phyloP scores from a whole-genome alignment of 805 yeast species.

The Cyberlindnera mrakii region DNA sequence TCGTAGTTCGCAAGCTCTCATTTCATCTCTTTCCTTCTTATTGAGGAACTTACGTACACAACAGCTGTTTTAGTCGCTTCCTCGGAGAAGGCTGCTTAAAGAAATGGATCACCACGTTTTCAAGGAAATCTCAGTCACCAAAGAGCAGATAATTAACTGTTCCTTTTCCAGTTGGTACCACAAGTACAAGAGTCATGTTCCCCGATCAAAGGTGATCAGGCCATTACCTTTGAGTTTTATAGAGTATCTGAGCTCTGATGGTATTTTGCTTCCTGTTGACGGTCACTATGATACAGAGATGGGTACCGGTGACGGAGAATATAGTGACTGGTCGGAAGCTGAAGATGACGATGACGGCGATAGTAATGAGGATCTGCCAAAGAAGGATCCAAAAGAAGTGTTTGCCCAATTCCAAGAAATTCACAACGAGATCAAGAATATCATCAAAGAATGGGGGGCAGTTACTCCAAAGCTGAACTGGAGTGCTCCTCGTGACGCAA shows the following conservation, averaged over 20 bases:
- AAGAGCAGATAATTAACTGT: slow-evolving; percentile 43
- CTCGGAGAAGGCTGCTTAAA: not conserved
- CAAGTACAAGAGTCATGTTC: slow-evolving; percentile 39
- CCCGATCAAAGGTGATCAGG: slow-evolving; percentile 45
- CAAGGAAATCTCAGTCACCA: slow-evolving; percentile 24
- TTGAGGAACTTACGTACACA: not conserved
- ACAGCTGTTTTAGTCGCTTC: not conserved
- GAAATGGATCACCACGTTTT: slow-evolving; percentile 14
- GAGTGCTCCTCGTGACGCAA: slow-evolving; percentile 95
- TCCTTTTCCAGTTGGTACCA: slow-evolving; percentile 57
- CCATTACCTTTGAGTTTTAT: slow-evolving; percentile 56
- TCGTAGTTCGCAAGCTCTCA: too few relatives aligned
- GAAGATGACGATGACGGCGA: slow-evolving; percentile 34
- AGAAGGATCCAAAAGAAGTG: slow-evolving; percentile 12
- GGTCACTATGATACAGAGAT: slow-evolving; percentile 28
- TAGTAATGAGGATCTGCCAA: slow-evolving; percentile 24
- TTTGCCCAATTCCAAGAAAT: slow-evolving; percentile 48
- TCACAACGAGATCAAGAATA: slow-evolving; percentile 43
- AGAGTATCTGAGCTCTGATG: slow-evolving; percentile 59
- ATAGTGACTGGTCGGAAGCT: slow-evolving; percentile 66
- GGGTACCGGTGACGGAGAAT: slow-evolving; percentile 53
- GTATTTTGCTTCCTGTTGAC: slow-evolving; percentile 55
- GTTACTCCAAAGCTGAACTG: slow-evolving; percentile 91
- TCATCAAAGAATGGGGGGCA: slow-evolving; percentile 45
- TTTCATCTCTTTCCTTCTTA: too few relatives aligned